Evolutionary conservation across 1,284 basidiomycete species (phyloP), one percentile per base, ranked within the genome.

Genomic region (Cryptococcus sp.): DNA sequence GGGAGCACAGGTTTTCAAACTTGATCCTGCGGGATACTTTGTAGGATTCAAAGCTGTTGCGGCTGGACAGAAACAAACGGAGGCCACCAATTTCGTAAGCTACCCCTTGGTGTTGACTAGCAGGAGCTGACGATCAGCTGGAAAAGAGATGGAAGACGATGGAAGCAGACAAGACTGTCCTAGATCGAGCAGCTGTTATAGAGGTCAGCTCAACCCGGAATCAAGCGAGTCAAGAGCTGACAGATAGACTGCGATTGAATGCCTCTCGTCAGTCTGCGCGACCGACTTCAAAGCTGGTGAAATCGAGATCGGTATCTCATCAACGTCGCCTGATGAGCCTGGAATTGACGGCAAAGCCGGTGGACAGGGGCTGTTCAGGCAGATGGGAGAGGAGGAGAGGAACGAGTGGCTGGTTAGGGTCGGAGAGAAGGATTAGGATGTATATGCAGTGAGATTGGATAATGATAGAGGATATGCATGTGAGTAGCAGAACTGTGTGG

Each of bases 61-160:
- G 0, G 86, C 91, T 1, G 96, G 96, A 1, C 90, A 94, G 75
- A 99, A 99, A 70, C 94, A 98, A 70, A 93, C 96, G 64, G 96
- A 99, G 72, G 92, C 92, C 3, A 97, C 93, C 84, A 98, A 98
- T 76, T 88, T 90, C 68, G 74, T 77, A 47, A 57, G 73, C 61
- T 40, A 7, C 48, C 19, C 11, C 2, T 9, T 23, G 9, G 14
- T 4, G n/a, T 28, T 16, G 40, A 45, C 34, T 24, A 28, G 10
- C 7, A 19, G 39, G 18, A 52, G 45, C 55, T 56, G 4, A 61
- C 7, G 16, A 16, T 40, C n/a, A 79, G 66, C 80, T 99, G 51
- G 96, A 99, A 79, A 98, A 98, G 80, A 91, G 91, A 75, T 98
- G 92, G 89, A 99, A 98, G 79, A 92, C 92, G 69, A 79, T 92